Percentiles rank a stretch among this genome's conserved stretches.
Conservation (phyloP, 768 basidiomycete genomes). For the Suillus luteus region DNA sequence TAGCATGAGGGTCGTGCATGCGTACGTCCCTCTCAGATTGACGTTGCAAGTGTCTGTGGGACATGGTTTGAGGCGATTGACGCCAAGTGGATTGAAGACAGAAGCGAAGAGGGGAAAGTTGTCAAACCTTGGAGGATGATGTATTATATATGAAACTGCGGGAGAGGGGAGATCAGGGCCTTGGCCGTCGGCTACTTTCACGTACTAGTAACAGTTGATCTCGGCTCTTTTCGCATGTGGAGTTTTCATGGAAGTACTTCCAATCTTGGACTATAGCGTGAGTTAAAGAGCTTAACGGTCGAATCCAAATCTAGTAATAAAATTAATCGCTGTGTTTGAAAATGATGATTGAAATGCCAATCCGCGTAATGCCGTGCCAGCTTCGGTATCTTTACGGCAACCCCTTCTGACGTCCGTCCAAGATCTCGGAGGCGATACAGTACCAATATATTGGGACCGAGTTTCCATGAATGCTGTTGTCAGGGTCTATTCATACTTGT, state of each 20-base stretch:
- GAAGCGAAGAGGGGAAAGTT: slow-evolving; percentile 49
- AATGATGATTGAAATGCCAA: slow-evolving; percentile 21
- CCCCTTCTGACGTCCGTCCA: slow-evolving; percentile 13
- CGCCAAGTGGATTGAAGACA: slow-evolving; percentile 31
- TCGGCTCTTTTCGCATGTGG: slow-evolving; percentile 25
- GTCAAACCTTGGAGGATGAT: slow-evolving; percentile 42
- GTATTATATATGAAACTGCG: slow-evolving; percentile 60
- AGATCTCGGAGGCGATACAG: slow-evolving; percentile 35
- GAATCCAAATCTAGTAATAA: slow-evolving; percentile 17
- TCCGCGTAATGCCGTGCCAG: slow-evolving; percentile 30
- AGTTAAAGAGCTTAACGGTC: slow-evolving; percentile 47
- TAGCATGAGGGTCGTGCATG: slow-evolving; percentile 57
- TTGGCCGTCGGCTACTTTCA: slow-evolving; percentile 42
- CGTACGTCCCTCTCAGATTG: slow-evolving; percentile 62
- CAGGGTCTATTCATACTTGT: slow-evolving; percentile 34
- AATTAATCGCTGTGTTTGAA: slow-evolving; percentile 25
- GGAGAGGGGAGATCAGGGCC: slow-evolving; percentile 46
- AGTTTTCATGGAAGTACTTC: slow-evolving; percentile 40
- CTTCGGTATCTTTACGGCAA: slow-evolving; percentile 34
- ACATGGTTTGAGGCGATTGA: slow-evolving; percentile 44
- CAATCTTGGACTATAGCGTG: slow-evolving; percentile 32
- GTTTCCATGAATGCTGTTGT: slow-evolving; percentile 31
- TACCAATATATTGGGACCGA: slow-evolving; percentile 33
- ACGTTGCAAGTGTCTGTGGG: slow-evolving; percentile 62
- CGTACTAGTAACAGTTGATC: slow-evolving; percentile 11